Evolutionary conservation across 805 yeast genomes (phyloP).

Genomic region (Helenozyma rhizophorensis): DNA sequence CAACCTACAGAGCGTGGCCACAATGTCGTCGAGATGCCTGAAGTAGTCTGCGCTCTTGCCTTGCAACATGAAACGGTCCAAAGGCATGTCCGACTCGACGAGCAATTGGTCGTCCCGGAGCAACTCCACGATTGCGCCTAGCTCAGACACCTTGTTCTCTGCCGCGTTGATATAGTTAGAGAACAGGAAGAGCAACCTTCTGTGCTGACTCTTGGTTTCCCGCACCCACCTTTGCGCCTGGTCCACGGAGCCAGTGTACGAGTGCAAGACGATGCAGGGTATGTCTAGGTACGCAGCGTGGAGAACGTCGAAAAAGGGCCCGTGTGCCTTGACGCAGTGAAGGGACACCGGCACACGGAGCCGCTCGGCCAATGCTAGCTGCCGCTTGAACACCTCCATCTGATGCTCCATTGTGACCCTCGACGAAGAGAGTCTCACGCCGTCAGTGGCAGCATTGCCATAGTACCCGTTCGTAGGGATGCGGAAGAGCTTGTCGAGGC

Average conservation of each 20-base stretch:
- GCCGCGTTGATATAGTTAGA: conserved; percentile 47
- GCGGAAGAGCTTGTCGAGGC: conserved; percentile 74
- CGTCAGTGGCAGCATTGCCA: conserved; percentile 29
- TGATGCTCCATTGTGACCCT: conserved; percentile 70
- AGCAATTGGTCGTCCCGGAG: conserved; percentile 24
- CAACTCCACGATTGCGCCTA: conserved; percentile 15
- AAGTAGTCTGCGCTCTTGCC: conserved; percentile 3
- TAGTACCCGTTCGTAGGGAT: conserved; percentile 58
- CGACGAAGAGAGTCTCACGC: conserved; percentile 36
- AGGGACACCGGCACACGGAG: conserved; percentile 56
- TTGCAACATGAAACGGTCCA: conserved; percentile 21
- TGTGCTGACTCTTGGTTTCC: conserved; percentile 20
- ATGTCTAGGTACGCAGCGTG: conserved; percentile 15
- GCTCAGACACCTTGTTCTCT: conserved; percentile 20
- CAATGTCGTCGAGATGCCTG: conserved; percentile 5
- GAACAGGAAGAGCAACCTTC: conserved; percentile 46
- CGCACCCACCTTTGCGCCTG: conserved; percentile 50
- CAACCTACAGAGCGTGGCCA: conserved; percentile 1
- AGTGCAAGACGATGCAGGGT: conserved; percentile 63
- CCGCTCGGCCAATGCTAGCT: conserved; percentile 52
- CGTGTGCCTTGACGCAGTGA: conserved; percentile 83
- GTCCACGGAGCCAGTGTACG: conserved; percentile 80
- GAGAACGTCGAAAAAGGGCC: conserved; percentile 44
- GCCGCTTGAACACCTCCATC: conserved; percentile 41
- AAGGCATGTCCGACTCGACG: conserved; percentile 32